Conservation (phyloP, 306 rosid genomes). For the Prosopis cineraria region DNA sequence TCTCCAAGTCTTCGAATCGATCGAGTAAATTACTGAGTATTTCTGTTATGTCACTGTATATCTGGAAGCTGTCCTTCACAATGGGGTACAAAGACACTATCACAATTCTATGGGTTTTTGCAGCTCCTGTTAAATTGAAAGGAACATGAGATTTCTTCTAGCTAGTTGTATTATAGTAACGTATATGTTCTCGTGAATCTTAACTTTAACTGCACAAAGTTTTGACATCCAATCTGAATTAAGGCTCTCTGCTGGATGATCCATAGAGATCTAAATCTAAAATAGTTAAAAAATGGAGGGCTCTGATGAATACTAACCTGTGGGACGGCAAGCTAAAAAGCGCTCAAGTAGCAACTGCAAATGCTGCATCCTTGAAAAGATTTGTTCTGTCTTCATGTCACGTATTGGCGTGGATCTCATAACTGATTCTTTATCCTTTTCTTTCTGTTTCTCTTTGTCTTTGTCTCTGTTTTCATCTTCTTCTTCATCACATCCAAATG, state of each 20-base stretch:
- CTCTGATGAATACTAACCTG: constrained; percentile 56
- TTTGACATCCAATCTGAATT: background rate
- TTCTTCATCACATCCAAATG: constrained; percentile 53
- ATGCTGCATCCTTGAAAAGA: constrained; percentile 78
- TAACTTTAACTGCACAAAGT: background rate
- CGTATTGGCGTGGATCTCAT: constrained; percentile 61
- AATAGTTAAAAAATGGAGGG: background rate
- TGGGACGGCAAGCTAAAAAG: constrained; percentile 87
- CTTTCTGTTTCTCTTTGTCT: constrained; percentile 37
- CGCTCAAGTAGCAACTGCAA: constrained; percentile 85
- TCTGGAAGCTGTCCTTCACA: constrained; percentile 80
- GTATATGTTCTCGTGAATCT: background rate
- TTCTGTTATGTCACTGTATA: constrained; percentile 72
- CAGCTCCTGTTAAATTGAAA: constrained; percentile 59
- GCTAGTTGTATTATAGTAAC: background rate
- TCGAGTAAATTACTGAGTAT: constrained; percentile 57
- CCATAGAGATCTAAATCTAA: background rate
- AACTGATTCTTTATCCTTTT: background rate
- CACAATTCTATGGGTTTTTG: constrained; percentile 70
- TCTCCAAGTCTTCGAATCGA: constrained; percentile 65
- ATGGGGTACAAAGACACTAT: constrained; percentile 72
- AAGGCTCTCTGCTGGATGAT: background rate
- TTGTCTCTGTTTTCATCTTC: constrained; percentile 41
- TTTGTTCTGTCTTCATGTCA: constrained; percentile 62
- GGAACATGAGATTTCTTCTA: constrained; percentile 17